Evolutionary conservation across 805 yeast genomes (phyloP).

Genomic region (Grigorovia yakushimaensis): DNA sequence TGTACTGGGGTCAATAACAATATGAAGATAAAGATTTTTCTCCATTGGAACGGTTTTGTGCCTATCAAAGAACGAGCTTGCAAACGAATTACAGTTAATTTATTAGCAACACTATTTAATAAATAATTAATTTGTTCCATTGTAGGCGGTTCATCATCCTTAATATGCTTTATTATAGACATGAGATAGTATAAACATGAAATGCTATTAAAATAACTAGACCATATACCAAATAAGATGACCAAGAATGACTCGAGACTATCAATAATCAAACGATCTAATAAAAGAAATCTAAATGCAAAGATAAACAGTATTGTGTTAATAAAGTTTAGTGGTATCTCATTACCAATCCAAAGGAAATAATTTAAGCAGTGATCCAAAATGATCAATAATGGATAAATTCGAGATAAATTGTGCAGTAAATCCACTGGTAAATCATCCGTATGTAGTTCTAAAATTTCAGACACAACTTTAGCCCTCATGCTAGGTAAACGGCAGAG

Average conservation of each 20-base stretch:
- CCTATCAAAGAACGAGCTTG: constrained; percentile 8
- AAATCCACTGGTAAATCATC: neutral
- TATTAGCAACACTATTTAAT: constrained; percentile 18
- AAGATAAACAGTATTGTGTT: constrained; percentile 13
- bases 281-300: constrained; percentile 8
- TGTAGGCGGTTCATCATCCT: constrained; percentile 24
- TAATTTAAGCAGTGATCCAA: constrained; percentile 18
- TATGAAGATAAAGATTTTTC: neutral
- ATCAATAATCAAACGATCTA: neutral
- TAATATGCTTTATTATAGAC: constrained; percentile 13
- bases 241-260: constrained; percentile 2
- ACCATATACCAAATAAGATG: constrained; percentile 17
- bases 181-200: constrained; percentile 16
- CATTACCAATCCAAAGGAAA: constrained; percentile 24
- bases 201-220: constrained; percentile 7
- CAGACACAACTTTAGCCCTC: neutral
- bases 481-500: neutral
- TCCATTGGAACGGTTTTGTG: neutral
- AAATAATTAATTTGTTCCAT: constrained; percentile 23
- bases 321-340: constrained; percentile 20
- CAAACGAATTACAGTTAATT: constrained; percentile 15
- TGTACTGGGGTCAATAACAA: constrained; percentile 16
- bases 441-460: neutral
- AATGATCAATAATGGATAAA: constrained; percentile 23
- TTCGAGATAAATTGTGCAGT: neutral